Base-by-base conservation (phyloP, 305 asterid species). In the Lippia alba region DNA sequence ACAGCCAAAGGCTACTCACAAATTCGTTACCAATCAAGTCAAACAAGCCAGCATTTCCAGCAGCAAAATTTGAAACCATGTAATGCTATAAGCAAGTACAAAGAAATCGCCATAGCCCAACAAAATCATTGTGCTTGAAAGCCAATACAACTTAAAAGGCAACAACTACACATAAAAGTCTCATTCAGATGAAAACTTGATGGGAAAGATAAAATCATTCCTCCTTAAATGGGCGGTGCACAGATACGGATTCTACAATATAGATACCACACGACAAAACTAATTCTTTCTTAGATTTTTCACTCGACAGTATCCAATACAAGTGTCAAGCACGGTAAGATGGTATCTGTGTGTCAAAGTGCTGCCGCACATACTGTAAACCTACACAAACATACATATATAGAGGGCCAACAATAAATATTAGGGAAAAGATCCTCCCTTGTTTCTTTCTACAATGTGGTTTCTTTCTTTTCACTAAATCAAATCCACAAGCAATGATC, bases 51-150 rank as follows among this genome's bases (percentile, higher is more conserved):
- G n/a, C 49, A 12, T n/a, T 14, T n/a, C 12, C 11, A 61, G 66
- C 66, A 61, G 66, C 34, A 40, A 61, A 44, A 0, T 18, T 61
- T 39, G 66, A 61, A 4, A 39, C 19, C 12, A 10, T 39, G 20
- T 10, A 16, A 8, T n/a, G n/a, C n/a, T n/a, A n/a, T 1, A 40
- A 6, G 4, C 50, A 34, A 61, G 50, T 36, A 16, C 15, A 7
- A 6, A 16, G 40, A 32, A 69, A 0, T 16, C 57, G 45, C 65
- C 44, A n/a, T 5, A 3, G 15, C 41, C 20, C 4, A 19, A 56
- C 64, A 39, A 54, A 67, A 66, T 66, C 51, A 67, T 18, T 6
- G 4, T 17, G 20, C 74, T 69, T 36, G 5, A 32, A 53, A 57
- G 63, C 51, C 12, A 44, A n/a, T n/a, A n/a, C n/a, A n/a, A n/a